Percentiles rank a stretch among this genome's conserved stretches.
Evolutionary conservation across 2,329 filamentous ascomycete genomes (phyloP).

Genomic region (Colletotrichum gigasporum): DNA sequence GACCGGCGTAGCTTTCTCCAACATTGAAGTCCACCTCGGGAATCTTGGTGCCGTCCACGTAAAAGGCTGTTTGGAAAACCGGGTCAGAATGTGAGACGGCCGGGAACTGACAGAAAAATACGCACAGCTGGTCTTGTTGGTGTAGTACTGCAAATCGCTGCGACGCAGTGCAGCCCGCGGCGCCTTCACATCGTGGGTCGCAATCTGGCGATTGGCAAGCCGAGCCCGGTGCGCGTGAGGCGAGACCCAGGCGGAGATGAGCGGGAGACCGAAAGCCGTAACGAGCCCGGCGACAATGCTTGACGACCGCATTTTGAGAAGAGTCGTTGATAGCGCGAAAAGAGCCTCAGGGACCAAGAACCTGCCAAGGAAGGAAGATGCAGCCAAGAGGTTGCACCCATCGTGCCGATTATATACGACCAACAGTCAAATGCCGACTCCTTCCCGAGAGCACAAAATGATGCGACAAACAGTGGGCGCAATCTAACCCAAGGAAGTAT

Average conservation of each 20-base stretch:
- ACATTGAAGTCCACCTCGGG: constrained; percentile 77
- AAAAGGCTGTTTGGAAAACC: constrained; percentile 57
- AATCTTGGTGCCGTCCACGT: constrained; percentile 70
- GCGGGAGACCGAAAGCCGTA: neutral
- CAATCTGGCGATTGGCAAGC: neutral
- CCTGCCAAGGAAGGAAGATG: neutral
- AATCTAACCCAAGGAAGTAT: constrained; percentile 3
- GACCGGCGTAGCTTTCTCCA: constrained; percentile 70
- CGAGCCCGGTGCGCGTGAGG: neutral
- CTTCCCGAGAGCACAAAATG: neutral
- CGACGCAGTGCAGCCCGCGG: neutral
- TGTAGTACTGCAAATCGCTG: constrained; percentile 9
- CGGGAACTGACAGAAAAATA: neutral
- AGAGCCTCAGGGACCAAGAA: neutral
- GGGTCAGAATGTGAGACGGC: neutral
- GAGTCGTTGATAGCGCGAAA: neutral
- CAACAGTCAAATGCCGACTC: neutral
- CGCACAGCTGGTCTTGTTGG: constrained; percentile 22
- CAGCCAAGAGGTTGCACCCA: neutral
- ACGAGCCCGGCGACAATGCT: neutral
- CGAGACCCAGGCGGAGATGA: constrained; percentile 5
- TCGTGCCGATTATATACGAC: too few relatives aligned
- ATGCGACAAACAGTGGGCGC: neutral
- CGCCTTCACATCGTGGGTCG: neutral
- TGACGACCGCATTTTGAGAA: neutral